A percentile compares a stretch with the other conserved stretches of the same genome.
Conservation (phyloP, 352 stramenopile genomes). For the Albugo laibachii region DNA sequence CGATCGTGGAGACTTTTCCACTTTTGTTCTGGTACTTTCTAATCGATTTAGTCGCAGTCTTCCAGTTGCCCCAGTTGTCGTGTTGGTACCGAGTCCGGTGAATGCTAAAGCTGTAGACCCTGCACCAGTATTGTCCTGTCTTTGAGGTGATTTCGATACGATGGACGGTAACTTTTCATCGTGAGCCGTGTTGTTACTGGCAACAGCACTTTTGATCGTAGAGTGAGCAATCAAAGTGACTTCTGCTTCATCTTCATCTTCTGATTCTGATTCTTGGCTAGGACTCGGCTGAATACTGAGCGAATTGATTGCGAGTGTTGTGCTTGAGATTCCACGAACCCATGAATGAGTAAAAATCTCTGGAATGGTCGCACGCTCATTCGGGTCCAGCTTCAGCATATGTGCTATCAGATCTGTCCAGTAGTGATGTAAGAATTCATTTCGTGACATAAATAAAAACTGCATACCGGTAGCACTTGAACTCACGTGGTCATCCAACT, state of each 20-base stretch:
- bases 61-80: too few species aligned
- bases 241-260: constrained; percentile 19
- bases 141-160: constrained; percentile 15
- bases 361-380: constrained; percentile 57
- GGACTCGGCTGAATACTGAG: background rate
- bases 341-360: constrained; percentile 75
- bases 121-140: too few species aligned
- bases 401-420: constrained; percentile 38
- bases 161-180: constrained; percentile 46
- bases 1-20: too few species aligned
- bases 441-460: background rate
- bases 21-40: too few species aligned
- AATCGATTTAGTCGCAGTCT: too few species aligned
- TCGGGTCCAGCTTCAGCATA: constrained; percentile 67
- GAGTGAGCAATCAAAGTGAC: constrained; percentile 32
- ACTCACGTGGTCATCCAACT: constrained; percentile 52
- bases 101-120: too few species aligned
- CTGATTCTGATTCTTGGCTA: background rate
- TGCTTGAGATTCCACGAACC: constrained; percentile 17
- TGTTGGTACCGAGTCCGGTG: too few species aligned
- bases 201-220: constrained; percentile 8
- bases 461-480: constrained; percentile 24
- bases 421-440: background rate
- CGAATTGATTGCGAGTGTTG: background rate
- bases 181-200: constrained; percentile 3